Base-by-base conservation (phyloP, 2,329 filamentous ascomycete genomes). In the Trichoderma simmonsii region DNA sequence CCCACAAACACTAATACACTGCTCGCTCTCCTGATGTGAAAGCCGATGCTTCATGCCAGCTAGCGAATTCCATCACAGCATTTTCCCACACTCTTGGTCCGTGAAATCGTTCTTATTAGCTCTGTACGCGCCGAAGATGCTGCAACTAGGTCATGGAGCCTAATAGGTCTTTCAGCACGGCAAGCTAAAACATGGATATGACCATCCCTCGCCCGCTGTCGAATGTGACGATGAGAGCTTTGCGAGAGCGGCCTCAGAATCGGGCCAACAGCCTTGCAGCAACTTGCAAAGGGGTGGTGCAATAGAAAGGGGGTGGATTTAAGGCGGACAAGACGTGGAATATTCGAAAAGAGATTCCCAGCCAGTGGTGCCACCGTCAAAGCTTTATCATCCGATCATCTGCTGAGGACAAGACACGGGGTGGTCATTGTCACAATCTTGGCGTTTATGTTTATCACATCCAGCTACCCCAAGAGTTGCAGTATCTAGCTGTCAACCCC, bases 71-170 rank as follows among this genome's bases (percentile, higher is more conserved):
- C 24, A 64, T 71, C 68, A 70, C 60, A 30, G n/a, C 30, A n/a
- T 51, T 64, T 51, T 36, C 48, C 28, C 67, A 62, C 57, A 62
- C 57, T 18, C 67, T 43, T 54, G 28, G 6, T 26, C 24, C 4
- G 24, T 61, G 36, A n/a, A 57, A 26, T n/a, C 39, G 54, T 28
- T 67, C 63, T 61, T 24, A 71, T 71, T 61, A 67, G 62, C 56
- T 67, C 62, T 71, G 63, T 66, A 67, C 70, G 62, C 70, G 68
- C 68, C 68, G 48, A 32, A 56, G 24, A 64, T 70, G 18, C 60
- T 71, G 68, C 48, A 56, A 18, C 57, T 11, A 34, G 39, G 28
- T 59, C 14, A 26, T 21, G 18, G 24, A 18, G 24, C 11, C 48
- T 6, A 54, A 43, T 64, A 30, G 30, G 14, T 28, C 24, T 30